Evolutionary conservation across 768 basidiomycete species (phyloP).

Genomic region (Flagelloscypha sp.): DNA sequence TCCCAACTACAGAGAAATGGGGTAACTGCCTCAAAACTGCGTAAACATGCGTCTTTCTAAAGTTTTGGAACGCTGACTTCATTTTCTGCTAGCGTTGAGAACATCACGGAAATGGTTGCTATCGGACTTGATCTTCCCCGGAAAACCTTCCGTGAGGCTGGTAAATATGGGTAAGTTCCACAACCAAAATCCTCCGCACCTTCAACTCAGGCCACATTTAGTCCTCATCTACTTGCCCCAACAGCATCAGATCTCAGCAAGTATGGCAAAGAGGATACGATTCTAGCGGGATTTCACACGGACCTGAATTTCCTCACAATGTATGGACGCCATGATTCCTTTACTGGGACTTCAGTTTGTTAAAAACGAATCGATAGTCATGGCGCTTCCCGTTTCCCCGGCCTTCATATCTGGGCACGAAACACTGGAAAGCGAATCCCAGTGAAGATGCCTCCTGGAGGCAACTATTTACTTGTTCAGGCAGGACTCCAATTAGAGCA

Average conservation of each 20-base stretch:
- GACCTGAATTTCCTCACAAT: constrained; percentile 95
- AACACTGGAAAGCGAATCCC: constrained; percentile 87
- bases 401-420: constrained; percentile 89
- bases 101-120: constrained; percentile 83
- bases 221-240: constrained; percentile 85
- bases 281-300: constrained; percentile 90
- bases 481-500: constrained; percentile 95
- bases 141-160: constrained; percentile 69
- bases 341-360: no score
- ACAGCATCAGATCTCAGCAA: constrained; percentile 86
- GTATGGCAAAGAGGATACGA: constrained; percentile 71
- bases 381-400: constrained; percentile 81
- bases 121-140: constrained; percentile 70
- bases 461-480: constrained; percentile 81
- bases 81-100: constrained; percentile 53
- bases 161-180: constrained; percentile 65
- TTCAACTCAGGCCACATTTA: constrained; percentile 13
- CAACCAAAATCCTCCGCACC: neutral
- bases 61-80: neutral
- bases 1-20: constrained; percentile 74
- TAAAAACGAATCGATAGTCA: no score
- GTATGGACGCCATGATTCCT: no score
- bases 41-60: constrained; percentile 43
- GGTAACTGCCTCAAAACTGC: constrained; percentile 81
- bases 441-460: constrained; percentile 77